Evolutionary conservation across 1,284 basidiomycete genomes (phyloP).

Genomic region (Malassezia restricta): DNA sequence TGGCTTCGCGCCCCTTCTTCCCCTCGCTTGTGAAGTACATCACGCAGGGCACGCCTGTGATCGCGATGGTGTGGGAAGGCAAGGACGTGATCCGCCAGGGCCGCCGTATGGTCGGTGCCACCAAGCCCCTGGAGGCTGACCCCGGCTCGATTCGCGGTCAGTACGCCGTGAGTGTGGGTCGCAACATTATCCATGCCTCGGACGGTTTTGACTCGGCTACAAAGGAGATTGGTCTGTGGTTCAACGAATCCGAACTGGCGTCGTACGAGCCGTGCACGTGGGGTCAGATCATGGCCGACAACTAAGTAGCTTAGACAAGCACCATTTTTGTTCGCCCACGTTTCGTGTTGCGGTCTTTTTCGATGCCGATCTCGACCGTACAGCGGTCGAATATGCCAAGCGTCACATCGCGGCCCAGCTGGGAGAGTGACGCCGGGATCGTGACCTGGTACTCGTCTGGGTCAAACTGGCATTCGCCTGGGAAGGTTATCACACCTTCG

Average conservation of each 20-base stretch:
- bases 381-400: conserved; percentile 74
- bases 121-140: conserved; percentile 33
- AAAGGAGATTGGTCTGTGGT: conserved; percentile 51
- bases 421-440: conserved; percentile 51
- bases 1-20: conserved; percentile 36
- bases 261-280: conserved; percentile 48
- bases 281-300: conserved; percentile 31
- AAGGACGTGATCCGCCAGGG: conserved; percentile 43
- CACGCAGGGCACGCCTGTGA: conserved; percentile 35
- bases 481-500: conserved; percentile 86
- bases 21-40: conserved; percentile 32
- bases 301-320: conserved; percentile 50
- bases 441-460: conserved; percentile 77
- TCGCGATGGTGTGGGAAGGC: conserved; percentile 43
- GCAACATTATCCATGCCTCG: conserved; percentile 50
- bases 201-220: conserved; percentile 50
- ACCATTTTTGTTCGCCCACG: conserved; percentile 82
- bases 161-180: conserved; percentile 40
- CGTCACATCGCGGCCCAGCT: conserved; percentile 22
- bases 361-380: conserved; percentile 72
- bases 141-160: conserved; percentile 38
- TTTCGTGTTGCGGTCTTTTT: conserved; percentile 88
- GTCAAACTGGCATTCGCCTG: conserved; percentile 73
- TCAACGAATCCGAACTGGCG: conserved; percentile 48
- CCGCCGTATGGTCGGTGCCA: conserved; percentile 39